Conservation (phyloP, 169 alveolate genomes). For the Plasmodium gallinaceum region DNA sequence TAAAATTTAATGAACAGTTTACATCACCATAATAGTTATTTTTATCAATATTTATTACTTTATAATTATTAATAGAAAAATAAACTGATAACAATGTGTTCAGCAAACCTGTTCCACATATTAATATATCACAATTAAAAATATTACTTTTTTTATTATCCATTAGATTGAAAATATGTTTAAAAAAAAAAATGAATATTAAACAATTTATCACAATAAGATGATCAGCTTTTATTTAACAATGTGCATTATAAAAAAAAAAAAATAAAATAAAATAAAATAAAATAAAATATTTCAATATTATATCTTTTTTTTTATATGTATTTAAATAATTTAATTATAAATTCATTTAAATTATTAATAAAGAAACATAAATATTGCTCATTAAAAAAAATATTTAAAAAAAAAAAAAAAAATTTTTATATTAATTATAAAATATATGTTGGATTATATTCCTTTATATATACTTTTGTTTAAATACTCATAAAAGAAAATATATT, state of each 20-base stretch:
- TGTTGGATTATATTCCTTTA: no score
- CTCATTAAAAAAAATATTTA: no score
- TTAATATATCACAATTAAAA: conserved; percentile 59
- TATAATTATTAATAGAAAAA: conserved; percentile 53
- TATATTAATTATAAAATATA: no score
- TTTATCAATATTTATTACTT: conserved; percentile 68
- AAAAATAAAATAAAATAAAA: not conserved
- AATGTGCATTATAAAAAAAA: not conserved
- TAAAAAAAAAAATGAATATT: not conserved
- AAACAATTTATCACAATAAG: not conserved
- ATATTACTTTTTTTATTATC: conserved; percentile 27
- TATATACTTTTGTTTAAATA: no score
- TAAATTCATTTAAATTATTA: no score
- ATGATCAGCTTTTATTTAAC: no score
- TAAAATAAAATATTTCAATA: not conserved
- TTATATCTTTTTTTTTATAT: no score
- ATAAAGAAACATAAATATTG: no score
- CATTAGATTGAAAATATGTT: conserved; percentile 3
- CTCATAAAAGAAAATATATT: not conserved
- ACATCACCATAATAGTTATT: conserved; percentile 61
- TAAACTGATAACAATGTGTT: conserved; percentile 44
- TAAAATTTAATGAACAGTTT: conserved; percentile 55
- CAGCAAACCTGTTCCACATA: conserved; percentile 65
- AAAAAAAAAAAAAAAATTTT: no score
- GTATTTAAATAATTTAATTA: no score